Evolutionary conservation across 352 stramenopile species (phyloP).

Genomic region (Saprolegnia parasitica): DNA sequence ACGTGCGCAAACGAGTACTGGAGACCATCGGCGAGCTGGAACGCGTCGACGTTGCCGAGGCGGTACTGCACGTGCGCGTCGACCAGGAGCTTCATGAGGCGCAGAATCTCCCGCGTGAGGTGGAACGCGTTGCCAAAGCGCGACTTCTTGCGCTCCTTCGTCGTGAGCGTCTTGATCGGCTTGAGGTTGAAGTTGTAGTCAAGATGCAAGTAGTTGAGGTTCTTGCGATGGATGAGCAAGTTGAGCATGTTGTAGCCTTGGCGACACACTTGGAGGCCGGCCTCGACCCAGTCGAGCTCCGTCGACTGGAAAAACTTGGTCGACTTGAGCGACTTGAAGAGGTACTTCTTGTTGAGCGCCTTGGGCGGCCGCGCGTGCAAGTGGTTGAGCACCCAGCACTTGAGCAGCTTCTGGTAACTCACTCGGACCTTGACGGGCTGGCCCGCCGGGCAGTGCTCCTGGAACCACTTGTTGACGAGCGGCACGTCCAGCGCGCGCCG

Average conservation of each 20-base stretch:
- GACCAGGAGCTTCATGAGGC: conserved; percentile 99
- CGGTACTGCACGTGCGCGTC: conserved; percentile 99
- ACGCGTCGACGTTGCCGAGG: conserved; percentile 99
- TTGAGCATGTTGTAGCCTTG: conserved; percentile 99
- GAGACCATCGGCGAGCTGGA: conserved; percentile 98
- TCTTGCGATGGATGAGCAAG: conserved; percentile 99
- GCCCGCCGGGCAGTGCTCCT: conserved; percentile 96
- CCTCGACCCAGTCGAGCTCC: conserved; percentile 99
- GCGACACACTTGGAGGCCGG: conserved; percentile 95
- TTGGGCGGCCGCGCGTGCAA: conserved; percentile 92
- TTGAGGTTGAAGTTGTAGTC: conserved; percentile 99
- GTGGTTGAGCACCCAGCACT: conserved; percentile 99
- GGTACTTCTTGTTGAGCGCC: conserved; percentile 95
- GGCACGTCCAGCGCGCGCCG: conserved; percentile 96
- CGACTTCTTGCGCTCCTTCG: conserved; percentile 99
- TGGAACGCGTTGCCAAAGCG: conserved; percentile 95
- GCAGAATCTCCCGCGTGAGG: conserved; percentile 97
- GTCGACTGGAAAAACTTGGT: conserved; percentile 99
- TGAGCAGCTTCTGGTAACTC: conserved; percentile 99
- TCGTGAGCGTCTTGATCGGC: conserved; percentile 99
- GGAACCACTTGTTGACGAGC: conserved; percentile 98
- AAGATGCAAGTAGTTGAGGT: conserved; percentile 99
- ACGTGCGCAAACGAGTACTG: conserved; percentile 99
- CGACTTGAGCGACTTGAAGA: conserved; percentile 98
- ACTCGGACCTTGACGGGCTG: conserved; percentile 99